Evolutionary conservation across 208 protist species (phyloP), one percentile per base, ranked within the genome.

Genomic region (Phytomonas francai): DNA sequence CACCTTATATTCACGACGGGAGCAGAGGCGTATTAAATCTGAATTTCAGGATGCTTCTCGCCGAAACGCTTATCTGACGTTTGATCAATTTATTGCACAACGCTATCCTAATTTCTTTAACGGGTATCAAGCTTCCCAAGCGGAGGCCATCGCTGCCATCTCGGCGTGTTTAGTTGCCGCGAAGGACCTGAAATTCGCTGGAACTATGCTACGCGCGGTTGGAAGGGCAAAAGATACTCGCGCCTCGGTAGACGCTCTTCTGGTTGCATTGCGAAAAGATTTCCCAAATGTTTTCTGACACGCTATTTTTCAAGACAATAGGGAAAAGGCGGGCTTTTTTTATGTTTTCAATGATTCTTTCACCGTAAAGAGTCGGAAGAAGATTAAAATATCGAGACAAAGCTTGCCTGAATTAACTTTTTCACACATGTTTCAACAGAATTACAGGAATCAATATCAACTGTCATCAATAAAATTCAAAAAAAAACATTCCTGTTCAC

Each of bases 61-160:
- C 59, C 31, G 66, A 36, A 88, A 86, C 68, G 83, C 84, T 9
- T 67, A 67, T 14, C 72, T 95, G 9, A 87, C 86, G 22, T 80
- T 95, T 60, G 85, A 91, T 70, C 81, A 91, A 57, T 95, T 92
- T 65, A 87, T 95, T 63, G 62, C 72, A 0, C 78, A 81, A 30
- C 73, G 75, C 45, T 87, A 95, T 65, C 89, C 89, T 1, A 78
- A 57, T 29, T 70, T 91, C 49, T 93, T 95, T 68, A 75, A 91
- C 28, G 89, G 89, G 31, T 89, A 95, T 68, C 80, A 78, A 29
- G 85, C 84, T 36, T 79, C 81, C 12, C 87, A 92, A 70, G 66
- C 77, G 59, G 83, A 92, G 68, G 68, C 87, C 39, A 73, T 91
- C 14, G 89, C 89, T 12, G 86, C 84, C 19, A 77, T 95, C 59